Evolutionary conservation across 1,139 yeast species (phyloP), one percentile per base, ranked within the genome.

Genomic region (Scheffersomyces illinoinensis): DNA sequence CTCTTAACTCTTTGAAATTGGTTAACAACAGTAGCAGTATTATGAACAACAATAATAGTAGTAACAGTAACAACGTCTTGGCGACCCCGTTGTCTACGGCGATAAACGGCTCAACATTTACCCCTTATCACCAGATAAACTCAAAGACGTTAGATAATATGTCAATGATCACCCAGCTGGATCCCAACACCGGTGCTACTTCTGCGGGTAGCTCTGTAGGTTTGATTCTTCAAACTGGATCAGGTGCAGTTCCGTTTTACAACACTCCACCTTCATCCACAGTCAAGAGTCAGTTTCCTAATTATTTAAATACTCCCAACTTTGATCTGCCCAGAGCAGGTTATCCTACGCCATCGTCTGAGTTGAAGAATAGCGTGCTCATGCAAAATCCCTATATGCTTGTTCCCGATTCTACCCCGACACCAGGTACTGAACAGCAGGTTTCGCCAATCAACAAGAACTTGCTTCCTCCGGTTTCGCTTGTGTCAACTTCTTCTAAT

Each of bases 111-210:
- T 57, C 65, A 10, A 57, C 66, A 2, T 64, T 62, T 58, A 63
- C 71, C 6, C 71, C 75, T 18, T 68, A 66, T 54, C 66, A 64
- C 56, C 71, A 64, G 53, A 68, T 77, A 54, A 74, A 77, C 65
- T 58, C 76, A 17, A 76, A 73, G 62, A 70, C 82, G 5, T 67
- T 78, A 68, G 82, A 78, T 55, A 77, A 77, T 57, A 70, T 78
- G 52, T 67, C 74, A 33, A 71, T 64, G 65, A 71, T 75, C 53
- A 75, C 78, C 23, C 65, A 61, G 50, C 56, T 58, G 23, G 55
- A 51, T 33, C 52, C 23, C 46, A 53, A 18, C 50, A 53, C 5
- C 53, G 24, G 10, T 46, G 26, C 21, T 17, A 14, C 24, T 21
- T n/a, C 26, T 19, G 6, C 19, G 4, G 21, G 18, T 17, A 8